Evolutionary conservation across 148 eudicot genomes (phyloP).

Genomic region (Amaranthus hypochondriacus): DNA sequence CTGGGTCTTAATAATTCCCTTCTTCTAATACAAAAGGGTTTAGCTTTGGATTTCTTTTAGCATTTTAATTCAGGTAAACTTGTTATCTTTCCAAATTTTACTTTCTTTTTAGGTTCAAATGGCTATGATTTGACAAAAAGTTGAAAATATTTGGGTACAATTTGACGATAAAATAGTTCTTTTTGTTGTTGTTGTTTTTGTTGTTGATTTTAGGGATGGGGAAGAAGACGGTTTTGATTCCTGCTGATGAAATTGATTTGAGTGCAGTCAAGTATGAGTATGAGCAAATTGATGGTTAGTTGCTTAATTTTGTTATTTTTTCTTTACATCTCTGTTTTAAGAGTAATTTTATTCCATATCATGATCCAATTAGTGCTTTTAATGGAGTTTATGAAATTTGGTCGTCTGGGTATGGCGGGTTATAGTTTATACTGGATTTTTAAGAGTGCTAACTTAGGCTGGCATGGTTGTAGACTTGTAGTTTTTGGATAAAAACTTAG

Average conservation of each 20-base stretch:
- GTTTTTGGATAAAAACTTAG: too few relatives aligned
- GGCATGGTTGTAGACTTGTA: too few relatives aligned
- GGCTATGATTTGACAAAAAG: background rate
- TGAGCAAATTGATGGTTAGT: constrained; percentile 54
- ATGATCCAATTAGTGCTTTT: background rate
- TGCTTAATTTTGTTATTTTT: background rate
- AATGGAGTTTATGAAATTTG: background rate
- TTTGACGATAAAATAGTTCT: background rate
- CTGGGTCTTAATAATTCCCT: too few relatives aligned
- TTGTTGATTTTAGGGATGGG: constrained; percentile 44
- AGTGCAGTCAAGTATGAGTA: constrained; percentile 54
- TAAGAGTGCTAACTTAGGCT: too few relatives aligned
- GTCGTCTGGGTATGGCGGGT: background rate
- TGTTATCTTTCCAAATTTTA: background rate
- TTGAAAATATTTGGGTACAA: background rate
- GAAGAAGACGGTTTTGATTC: constrained; percentile 68
- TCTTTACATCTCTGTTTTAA: background rate
- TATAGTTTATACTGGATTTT: too few relatives aligned
- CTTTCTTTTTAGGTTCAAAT: background rate
- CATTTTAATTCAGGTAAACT: constrained; percentile 1
- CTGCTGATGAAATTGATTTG: constrained; percentile 68
- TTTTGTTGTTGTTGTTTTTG: constrained; percentile 2
- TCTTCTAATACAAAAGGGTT: background rate
- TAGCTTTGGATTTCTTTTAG: background rate
- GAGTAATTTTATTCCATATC: background rate